A percentile compares a stretch with the other conserved stretches of the same genome.
These are phyloP conservation scores for Rutstroemia sp. DNA, from an alignment of 2,329 filamentous ascomycete species.

Conservation along the genomic window DNA sequence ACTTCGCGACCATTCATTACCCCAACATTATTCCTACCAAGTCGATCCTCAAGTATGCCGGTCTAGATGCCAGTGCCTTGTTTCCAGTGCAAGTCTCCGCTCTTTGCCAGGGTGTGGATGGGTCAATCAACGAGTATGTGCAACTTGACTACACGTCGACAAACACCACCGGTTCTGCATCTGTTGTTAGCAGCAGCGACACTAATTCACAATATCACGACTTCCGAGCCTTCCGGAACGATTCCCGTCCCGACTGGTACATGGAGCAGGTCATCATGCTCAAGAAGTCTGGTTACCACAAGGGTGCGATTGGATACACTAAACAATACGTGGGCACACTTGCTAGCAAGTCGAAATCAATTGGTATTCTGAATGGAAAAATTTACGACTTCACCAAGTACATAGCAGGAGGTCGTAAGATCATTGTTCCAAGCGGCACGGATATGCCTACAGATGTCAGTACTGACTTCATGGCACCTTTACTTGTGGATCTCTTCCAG, in stretches of 20 bases:
- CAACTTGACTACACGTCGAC: slow-evolving; percentile 73
- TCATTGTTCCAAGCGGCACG: slow-evolving; percentile 49
- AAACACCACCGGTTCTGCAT: slow-evolving; percentile 65
- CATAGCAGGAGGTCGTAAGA: slow-evolving; percentile 62
- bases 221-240: slow-evolving; percentile 77
- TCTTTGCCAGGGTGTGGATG: slow-evolving; percentile 72
- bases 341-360: slow-evolving; percentile 51
- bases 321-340: slow-evolving; percentile 67
- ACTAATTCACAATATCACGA: slow-evolving; percentile 80
- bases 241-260: slow-evolving; percentile 86
- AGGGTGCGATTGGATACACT: slow-evolving; percentile 81
- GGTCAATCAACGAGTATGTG: slow-evolving; percentile 60
- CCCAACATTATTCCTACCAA: slow-evolving; percentile 53
- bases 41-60: slow-evolving; percentile 71
- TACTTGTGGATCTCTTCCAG: slow-evolving; percentile 71
- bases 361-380: slow-evolving; percentile 70
- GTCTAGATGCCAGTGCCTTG: slow-evolving; percentile 75
- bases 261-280: slow-evolving; percentile 77
- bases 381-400: slow-evolving; percentile 92
- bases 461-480: slow-evolving; percentile 72
- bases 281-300: slow-evolving; percentile 64
- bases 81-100: slow-evolving; percentile 95
- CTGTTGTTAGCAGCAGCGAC: slow-evolving; percentile 59
- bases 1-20: slow-evolving; percentile 72
- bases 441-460: slow-evolving; percentile 42